Conservation (phyloP, 2,329 filamentous ascomycete species). For the Aspergillus sp. region DNA sequence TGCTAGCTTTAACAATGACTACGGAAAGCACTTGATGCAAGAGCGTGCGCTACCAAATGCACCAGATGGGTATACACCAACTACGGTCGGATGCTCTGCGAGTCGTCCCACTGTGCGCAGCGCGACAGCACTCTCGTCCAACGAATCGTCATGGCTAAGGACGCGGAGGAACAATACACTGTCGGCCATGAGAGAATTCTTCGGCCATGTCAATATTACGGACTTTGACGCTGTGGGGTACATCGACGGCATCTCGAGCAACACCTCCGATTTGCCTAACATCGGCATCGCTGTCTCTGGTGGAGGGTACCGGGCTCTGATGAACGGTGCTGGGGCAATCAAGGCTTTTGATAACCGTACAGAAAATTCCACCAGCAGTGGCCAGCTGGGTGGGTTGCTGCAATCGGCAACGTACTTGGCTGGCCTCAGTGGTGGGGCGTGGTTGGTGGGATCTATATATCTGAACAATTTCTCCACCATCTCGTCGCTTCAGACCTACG, state of each 20-base stretch:
- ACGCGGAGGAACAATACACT: constrained; percentile 72
- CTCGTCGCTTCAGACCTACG: constrained; percentile 20
- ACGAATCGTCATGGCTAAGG: constrained; percentile 75
- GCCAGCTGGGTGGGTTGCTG: constrained; percentile 76
- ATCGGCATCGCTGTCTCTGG: constrained; percentile 79
- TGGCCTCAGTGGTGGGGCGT: constrained; percentile 79
- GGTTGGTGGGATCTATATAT: constrained; percentile 80
- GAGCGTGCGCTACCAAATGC: constrained; percentile 56
- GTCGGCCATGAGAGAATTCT: constrained; percentile 70
- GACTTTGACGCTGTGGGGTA: constrained; percentile 76
- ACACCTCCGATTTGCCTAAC: constrained; percentile 62
- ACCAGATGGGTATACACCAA: constrained; percentile 72
- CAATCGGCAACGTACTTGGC: constrained; percentile 80
- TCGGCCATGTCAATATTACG: constrained; percentile 71
- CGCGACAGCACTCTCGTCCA: constrained; percentile 64
- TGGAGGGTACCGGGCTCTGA: constrained; percentile 80
- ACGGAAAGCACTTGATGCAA: constrained; percentile 1
- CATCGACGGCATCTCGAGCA: constrained; percentile 61
- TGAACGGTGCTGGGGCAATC: constrained; percentile 78
- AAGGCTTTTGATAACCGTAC: constrained; percentile 79
- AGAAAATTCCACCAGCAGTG: constrained; percentile 58
- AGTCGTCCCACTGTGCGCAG: constrained; percentile 68
- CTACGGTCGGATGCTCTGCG: constrained; percentile 67
- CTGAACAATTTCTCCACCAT: constrained; percentile 76
- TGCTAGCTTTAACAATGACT: not conserved